Percentiles rank a stretch among this genome's conserved stretches.
Conservation (phyloP, 371 early-diverging fungal genomes). For the Mucor mucedo region DNA sequence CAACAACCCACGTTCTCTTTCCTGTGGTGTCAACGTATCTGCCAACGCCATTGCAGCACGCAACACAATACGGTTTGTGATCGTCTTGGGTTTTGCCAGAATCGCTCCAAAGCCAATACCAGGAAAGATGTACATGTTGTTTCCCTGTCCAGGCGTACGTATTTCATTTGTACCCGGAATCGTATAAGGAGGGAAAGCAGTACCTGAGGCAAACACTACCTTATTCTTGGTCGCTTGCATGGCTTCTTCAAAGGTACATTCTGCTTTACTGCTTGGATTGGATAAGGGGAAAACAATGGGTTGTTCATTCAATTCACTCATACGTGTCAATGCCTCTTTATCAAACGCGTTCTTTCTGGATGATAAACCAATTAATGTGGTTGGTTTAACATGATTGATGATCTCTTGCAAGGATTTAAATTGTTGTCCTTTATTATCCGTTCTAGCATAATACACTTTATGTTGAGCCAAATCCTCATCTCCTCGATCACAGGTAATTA, state of each 20-base stretch:
- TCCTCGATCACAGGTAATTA: conserved; percentile 83
- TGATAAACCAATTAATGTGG: conserved; percentile 84
- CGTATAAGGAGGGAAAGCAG: conserved; percentile 84
- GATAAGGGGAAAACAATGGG: conserved; percentile 95
- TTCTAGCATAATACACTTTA: conserved; percentile 81
- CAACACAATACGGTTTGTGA: conserved; percentile 85
- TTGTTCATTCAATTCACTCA: conserved; percentile 75
- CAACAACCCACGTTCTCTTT: conserved; percentile 66
- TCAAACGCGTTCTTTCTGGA: conserved; percentile 78
- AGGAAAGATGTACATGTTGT: conserved; percentile 91
- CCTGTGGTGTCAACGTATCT: conserved; percentile 71
- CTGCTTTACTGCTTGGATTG: conserved; percentile 87
- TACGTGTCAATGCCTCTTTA: conserved; percentile 62
- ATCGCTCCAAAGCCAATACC: conserved; percentile 88
- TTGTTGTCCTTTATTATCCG: conserved; percentile 77
- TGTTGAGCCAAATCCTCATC: conserved; percentile 78
- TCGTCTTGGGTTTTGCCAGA: conserved; percentile 66
- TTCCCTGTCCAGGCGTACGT: conserved; percentile 81
- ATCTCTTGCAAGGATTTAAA: conserved; percentile 72
- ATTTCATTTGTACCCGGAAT: conserved; percentile 60
- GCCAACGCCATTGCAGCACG: conserved; percentile 83
- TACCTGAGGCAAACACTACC: conserved; percentile 92
- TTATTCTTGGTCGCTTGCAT: conserved; percentile 79
- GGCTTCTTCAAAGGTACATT: conserved; percentile 91
- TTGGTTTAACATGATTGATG: conserved; percentile 77